A percentile compares a stretch with the other conserved stretches of the same genome.
Conservation (phyloP, 345 rosid genomes). For the Linum lewisii region DNA sequence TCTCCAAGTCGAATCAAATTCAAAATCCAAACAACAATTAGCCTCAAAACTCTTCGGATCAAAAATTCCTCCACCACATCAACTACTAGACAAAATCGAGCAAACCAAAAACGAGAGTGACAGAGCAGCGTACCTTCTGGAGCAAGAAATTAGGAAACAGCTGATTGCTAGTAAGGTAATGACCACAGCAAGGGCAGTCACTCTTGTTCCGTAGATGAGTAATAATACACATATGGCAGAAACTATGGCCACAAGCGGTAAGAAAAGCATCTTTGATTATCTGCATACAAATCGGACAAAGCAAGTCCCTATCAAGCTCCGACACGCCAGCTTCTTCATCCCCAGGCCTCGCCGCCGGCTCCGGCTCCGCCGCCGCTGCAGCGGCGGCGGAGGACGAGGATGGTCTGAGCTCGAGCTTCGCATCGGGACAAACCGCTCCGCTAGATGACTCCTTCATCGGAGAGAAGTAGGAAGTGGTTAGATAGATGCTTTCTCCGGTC, state of each 20-base stretch:
- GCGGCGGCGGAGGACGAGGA: slow-evolving; percentile 16
- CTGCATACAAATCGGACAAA: slow-evolving; percentile 98
- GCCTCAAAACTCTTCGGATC: not conserved
- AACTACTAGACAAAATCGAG: not conserved
- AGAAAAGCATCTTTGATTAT: slow-evolving; percentile 88
- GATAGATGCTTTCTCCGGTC: not conserved
- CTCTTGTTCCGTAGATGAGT: slow-evolving; percentile 88
- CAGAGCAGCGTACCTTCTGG: slow-evolving; percentile 52
- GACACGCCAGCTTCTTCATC: slow-evolving; percentile 5
- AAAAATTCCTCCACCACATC: not conserved
- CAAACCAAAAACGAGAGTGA: not conserved
- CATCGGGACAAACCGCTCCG: slow-evolving; percentile 22
- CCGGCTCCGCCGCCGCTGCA: not conserved
- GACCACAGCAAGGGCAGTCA: slow-evolving; percentile 93
- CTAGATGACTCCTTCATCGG: slow-evolving; percentile 23
- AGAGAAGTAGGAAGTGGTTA: not conserved
- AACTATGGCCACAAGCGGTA: slow-evolving; percentile 95
- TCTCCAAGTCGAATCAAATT: slow-evolving; percentile 6
- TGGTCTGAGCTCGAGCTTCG: slow-evolving; percentile 10
- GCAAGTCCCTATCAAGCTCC: slow-evolving; percentile 56
- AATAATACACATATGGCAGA: slow-evolving; percentile 92
- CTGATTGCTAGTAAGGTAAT: slow-evolving; percentile 62
- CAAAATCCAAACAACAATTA: not conserved
- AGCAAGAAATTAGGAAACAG: slow-evolving; percentile 85
- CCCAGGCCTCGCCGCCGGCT: slow-evolving; percentile 7